phyloP scores from a whole-genome alignment of 352 stramenopile species.

The Phytophthora chlamydospora region DNA sequence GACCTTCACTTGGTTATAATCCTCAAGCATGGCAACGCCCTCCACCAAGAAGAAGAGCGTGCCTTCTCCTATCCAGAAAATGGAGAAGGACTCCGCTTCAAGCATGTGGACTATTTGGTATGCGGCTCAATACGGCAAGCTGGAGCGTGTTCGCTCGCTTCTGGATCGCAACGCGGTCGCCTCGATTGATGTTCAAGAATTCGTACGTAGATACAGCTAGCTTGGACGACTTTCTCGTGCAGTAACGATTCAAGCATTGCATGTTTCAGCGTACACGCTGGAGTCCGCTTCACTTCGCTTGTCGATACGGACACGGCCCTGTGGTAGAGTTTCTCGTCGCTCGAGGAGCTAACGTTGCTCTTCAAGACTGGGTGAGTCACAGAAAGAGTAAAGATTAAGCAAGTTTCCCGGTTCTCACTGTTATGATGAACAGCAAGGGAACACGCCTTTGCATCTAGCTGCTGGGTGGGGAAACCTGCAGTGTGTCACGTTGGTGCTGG shows the following conservation, averaged over 20 bases:
- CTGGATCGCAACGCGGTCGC: slow-evolving; percentile 44
- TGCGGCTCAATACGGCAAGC: slow-evolving; percentile 62
- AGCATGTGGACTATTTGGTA: slow-evolving; percentile 83
- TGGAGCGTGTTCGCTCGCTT: slow-evolving; percentile 54
- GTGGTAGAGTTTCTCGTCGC: slow-evolving; percentile 57
- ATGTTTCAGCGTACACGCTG: slow-evolving; percentile 54
- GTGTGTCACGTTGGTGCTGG: slow-evolving; percentile 62
- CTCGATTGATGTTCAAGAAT: slow-evolving; percentile 61
- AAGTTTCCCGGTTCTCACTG: neutral
- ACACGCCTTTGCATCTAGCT: slow-evolving; percentile 71
- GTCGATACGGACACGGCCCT: slow-evolving; percentile 53
- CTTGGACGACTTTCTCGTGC: neutral
- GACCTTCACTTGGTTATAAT: neutral
- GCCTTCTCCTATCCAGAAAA: slow-evolving; percentile 33
- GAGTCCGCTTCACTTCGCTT: slow-evolving; percentile 67
- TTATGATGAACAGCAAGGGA: slow-evolving; percentile 47
- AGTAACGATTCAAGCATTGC: neutral
- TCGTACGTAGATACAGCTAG: slow-evolving; percentile 31
- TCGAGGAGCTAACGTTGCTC: slow-evolving; percentile 51
- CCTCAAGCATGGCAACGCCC: slow-evolving; percentile 9
- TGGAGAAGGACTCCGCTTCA: slow-evolving; percentile 20
- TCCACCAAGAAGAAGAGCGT: slow-evolving; percentile 25
- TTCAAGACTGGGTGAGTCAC: slow-evolving; percentile 49
- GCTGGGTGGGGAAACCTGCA: slow-evolving; percentile 67
- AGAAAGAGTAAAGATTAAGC: neutral